Evolutionary conservation across 2,329 filamentous ascomycete species (phyloP).

Genomic region (Hypoxylon sp.): DNA sequence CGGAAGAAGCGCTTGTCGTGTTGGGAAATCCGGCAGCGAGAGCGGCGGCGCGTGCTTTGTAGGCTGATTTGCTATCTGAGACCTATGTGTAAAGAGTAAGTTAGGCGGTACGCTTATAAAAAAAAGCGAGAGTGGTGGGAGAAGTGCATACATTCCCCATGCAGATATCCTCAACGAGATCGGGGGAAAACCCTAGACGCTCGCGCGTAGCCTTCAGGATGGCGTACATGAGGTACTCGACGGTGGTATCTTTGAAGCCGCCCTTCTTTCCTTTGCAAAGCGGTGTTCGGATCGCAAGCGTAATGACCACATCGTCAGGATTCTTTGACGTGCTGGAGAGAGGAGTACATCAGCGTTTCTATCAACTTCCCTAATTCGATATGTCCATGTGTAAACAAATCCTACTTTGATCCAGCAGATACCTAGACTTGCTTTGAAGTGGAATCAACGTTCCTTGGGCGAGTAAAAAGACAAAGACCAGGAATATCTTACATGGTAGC

Average conservation of each 20-base stretch:
- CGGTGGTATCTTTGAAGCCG: constrained; percentile 91
- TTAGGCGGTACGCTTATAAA: neutral
- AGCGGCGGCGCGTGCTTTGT: constrained; percentile 89
- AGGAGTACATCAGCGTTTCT: constrained; percentile 46
- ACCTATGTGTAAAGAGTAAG: constrained; percentile 66
- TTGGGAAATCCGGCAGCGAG: constrained; percentile 95
- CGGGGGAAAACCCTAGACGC: constrained; percentile 82
- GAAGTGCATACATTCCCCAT: constrained; percentile 82
- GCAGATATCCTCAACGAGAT: constrained; percentile 89
- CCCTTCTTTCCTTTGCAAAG: constrained; percentile 91
- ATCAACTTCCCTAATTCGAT: neutral
- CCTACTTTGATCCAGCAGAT: neutral
- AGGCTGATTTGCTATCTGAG: constrained; percentile 86
- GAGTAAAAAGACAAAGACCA: constrained; percentile 5
- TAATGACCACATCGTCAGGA: constrained; percentile 96
- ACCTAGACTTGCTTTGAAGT: neutral
- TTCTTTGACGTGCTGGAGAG: constrained; percentile 84
- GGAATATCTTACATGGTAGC: constrained; percentile 77
- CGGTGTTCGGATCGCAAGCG: constrained; percentile 89
- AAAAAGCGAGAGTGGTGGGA: neutral
- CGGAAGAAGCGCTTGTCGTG: constrained; percentile 82
- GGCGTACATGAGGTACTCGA: constrained; percentile 89
- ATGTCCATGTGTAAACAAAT: neutral
- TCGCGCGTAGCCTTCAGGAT: constrained; percentile 82
- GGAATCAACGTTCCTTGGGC: neutral